Conservation (phyloP, 2,329 filamentous ascomycete genomes). For the Microcera coccophila region DNA sequence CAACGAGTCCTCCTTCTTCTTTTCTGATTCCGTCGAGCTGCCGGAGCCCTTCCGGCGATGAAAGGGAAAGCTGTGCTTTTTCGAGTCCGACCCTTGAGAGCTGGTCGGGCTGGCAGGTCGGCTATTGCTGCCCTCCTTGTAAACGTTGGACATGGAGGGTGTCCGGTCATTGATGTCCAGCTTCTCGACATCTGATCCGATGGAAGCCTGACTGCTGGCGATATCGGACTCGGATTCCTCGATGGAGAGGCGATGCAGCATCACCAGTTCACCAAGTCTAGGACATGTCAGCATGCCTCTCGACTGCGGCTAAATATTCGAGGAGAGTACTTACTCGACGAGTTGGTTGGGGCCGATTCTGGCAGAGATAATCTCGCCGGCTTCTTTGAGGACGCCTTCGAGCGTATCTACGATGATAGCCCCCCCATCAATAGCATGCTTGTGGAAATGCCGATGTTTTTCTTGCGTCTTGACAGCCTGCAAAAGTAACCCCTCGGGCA, state of each 20-base stretch:
- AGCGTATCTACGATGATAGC: constrained; percentile 72
- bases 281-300: constrained; percentile 14
- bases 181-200: constrained; percentile 33
- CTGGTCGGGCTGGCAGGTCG: constrained; percentile 31
- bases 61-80: constrained; percentile 31
- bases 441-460: constrained; percentile 59
- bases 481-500: constrained; percentile 71
- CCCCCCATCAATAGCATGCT: constrained; percentile 59
- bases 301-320: neutral
- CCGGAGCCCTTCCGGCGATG: constrained; percentile 30
- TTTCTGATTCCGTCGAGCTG: constrained; percentile 30
- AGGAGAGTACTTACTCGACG: constrained; percentile 59
- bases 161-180: constrained; percentile 32
- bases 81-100: constrained; percentile 31
- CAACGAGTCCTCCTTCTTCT: constrained; percentile 48
- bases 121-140: constrained; percentile 21
- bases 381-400: constrained; percentile 74
- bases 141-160: constrained; percentile 42
- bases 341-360: constrained; percentile 69
- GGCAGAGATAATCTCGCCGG: constrained; percentile 81
- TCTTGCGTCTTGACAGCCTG: constrained; percentile 53
- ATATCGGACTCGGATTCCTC: constrained; percentile 38
- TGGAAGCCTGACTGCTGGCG: constrained; percentile 27
- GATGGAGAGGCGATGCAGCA: constrained; percentile 49
- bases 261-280: constrained; percentile 72